Percentiles rank a stretch among this genome's conserved stretches.
These are phyloP conservation scores for Pseudophaeomoniella oleicola DNA, from an alignment of 2,329 filamentous ascomycete species.

Conservation along the genomic window DNA sequence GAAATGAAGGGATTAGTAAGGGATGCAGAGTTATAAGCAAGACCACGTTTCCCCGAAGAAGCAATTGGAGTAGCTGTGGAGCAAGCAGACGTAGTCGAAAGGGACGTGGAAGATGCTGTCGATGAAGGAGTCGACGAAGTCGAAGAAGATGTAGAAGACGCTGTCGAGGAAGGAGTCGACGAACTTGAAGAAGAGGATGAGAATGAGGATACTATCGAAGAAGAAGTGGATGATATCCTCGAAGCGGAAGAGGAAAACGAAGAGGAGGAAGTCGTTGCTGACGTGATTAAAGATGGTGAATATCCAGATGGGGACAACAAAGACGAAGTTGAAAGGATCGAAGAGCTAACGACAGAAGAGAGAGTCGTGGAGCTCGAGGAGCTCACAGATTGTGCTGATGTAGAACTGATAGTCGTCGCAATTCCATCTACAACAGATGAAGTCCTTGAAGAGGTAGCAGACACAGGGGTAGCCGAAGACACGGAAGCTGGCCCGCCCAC, in stretches of 20 bases:
- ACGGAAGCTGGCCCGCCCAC: too few species aligned
- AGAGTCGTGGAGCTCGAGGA: background rate
- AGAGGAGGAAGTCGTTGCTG: background rate
- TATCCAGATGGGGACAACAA: background rate
- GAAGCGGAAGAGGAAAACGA: background rate
- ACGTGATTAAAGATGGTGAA: background rate
- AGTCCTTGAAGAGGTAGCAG: background rate
- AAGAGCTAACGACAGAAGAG: background rate
- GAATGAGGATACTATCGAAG: background rate
- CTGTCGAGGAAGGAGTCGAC: background rate
- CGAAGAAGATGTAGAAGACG: background rate
- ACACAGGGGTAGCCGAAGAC: too few species aligned
- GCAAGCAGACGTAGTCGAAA: background rate
- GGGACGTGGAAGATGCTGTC: background rate
- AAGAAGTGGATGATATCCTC: too few species aligned
- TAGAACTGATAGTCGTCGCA: background rate
- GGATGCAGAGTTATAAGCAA: conserved; percentile 24
- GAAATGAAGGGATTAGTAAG: conserved; percentile 14
- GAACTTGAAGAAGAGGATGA: background rate
- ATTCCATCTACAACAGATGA: background rate
- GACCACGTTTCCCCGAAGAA: conserved; percentile 15
- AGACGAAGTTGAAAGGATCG: background rate
- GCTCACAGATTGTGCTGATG: background rate
- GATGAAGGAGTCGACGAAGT: background rate
- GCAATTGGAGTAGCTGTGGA: background rate